Percentiles rank a stretch among this genome's conserved stretches.
Conservation (phyloP, 202 grass and related monocot species). For the Hordeum pubiflorum region DNA sequence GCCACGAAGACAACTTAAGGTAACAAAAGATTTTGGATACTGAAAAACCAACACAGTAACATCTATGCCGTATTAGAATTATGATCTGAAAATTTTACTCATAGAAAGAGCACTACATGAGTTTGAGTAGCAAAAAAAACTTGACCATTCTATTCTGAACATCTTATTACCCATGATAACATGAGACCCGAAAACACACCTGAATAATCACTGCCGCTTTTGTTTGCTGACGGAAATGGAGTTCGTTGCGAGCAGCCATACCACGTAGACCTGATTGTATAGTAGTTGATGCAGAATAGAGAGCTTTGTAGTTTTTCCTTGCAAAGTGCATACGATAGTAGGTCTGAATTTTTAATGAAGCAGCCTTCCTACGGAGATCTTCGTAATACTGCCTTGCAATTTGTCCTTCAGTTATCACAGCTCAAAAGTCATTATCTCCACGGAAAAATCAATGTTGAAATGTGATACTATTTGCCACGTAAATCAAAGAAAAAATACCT, state of each 20-base stretch:
- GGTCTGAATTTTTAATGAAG: conserved; percentile 77
- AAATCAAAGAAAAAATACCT: conserved; percentile 41
- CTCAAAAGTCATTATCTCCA: conserved; percentile 25
- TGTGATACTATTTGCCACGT: neutral
- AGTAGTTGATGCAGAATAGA: conserved; percentile 50
- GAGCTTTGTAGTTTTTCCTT: conserved; percentile 58
- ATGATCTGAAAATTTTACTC: neutral
- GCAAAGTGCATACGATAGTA: conserved; percentile 66
- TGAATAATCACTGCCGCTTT: conserved; percentile 82
- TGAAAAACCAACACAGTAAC: neutral
- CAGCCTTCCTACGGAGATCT: conserved; percentile 63
- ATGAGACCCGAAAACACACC: conserved; percentile 31
- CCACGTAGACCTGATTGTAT: conserved; percentile 79
- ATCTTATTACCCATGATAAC: neutral
- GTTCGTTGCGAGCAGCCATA: conserved; percentile 67
- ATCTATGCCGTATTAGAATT: neutral
- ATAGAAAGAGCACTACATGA: conserved; percentile 6
- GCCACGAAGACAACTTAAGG: neutral
- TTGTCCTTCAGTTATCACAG: conserved; percentile 59
- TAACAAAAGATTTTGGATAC: neutral
- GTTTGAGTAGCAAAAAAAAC: neutral
- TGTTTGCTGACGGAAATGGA: conserved; percentile 51
- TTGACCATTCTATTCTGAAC: neutral
- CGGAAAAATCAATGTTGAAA: conserved; percentile 2
- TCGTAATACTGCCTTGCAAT: conserved; percentile 66